These are phyloP conservation scores for Kalanchoe fedtschenkoi DNA, from an alignment of 164 flowering plant genomes.

Conservation along the genomic window DNA sequence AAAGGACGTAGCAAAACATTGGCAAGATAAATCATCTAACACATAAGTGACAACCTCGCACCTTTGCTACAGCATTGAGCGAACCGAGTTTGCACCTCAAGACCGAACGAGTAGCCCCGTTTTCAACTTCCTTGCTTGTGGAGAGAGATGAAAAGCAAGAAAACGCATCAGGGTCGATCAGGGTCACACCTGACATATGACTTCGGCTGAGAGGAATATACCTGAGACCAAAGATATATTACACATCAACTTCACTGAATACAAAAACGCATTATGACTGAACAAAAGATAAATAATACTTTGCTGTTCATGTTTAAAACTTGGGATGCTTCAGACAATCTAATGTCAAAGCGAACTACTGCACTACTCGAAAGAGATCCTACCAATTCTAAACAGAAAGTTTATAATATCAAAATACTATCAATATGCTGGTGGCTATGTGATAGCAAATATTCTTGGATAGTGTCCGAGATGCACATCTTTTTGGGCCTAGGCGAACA, in stretches of 20 bases:
- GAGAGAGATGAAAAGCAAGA: conserved; percentile 53
- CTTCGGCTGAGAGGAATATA: conserved; percentile 68
- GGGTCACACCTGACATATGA: conserved; percentile 21
- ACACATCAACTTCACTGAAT: too few relatives aligned
- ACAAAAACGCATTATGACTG: neutral
- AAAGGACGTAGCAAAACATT: neutral
- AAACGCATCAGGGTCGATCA: conserved; percentile 13
- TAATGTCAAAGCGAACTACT: neutral
- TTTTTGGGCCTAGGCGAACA: too few relatives aligned
- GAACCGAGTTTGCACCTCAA: conserved; percentile 59
- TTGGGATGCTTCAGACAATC: too few relatives aligned
- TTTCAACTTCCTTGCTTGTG: conserved; percentile 32
- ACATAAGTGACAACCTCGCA: conserved; percentile 9
- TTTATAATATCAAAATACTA: neutral
- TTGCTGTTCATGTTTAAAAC: too few relatives aligned
- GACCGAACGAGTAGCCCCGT: conserved; percentile 35
- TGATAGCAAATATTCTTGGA: too few relatives aligned
- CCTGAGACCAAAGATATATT: conserved; percentile 36
- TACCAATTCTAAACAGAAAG: neutral
- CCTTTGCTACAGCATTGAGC: conserved; percentile 72
- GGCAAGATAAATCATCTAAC: neutral
- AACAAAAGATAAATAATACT: neutral
- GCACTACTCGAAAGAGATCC: neutral
- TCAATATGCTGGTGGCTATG: neutral
- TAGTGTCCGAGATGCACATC: too few relatives aligned